Conservation (phyloP, 768 basidiomycete species). For the Exidia glandulosa region DNA sequence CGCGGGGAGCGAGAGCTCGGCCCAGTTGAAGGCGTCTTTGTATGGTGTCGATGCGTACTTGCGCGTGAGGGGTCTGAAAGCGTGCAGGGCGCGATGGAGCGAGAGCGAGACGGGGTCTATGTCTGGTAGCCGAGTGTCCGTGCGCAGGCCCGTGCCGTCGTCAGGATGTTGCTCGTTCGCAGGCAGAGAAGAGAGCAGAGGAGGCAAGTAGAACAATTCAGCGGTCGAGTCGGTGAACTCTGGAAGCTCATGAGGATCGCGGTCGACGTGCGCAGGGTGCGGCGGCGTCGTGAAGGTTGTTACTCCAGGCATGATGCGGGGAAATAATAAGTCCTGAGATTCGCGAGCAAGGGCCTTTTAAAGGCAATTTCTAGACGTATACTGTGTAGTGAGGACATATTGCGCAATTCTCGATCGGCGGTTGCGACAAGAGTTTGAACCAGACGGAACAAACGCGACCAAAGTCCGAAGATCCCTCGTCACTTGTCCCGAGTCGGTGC, state of each 20-base stretch:
- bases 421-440: neutral
- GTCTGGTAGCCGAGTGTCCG: slow-evolving; percentile 67
- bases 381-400: neutral
- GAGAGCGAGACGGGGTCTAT: slow-evolving; percentile 80
- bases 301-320: slow-evolving; percentile 4
- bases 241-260: slow-evolving; percentile 47
- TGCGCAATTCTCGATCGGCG: neutral
- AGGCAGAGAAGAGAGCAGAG: slow-evolving; percentile 70
- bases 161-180: slow-evolving; percentile 21
- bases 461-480: neutral
- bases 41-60: slow-evolving; percentile 60
- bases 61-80: slow-evolving; percentile 48
- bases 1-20: slow-evolving; percentile 49
- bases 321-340: neutral
- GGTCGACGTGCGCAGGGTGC: neutral
- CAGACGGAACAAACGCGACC: neutral
- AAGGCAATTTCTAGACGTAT: neutral
- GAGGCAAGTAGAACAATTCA: slow-evolving; percentile 68
- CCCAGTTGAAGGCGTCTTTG: slow-evolving; percentile 81
- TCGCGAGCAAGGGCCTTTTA: neutral
- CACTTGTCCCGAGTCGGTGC: neutral
- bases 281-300: slow-evolving; percentile 5
- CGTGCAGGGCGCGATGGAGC: slow-evolving; percentile 75
- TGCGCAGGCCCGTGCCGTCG: slow-evolving; percentile 30
- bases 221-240: slow-evolving; percentile 27